A percentile compares a stretch with the other conserved stretches of the same genome.
phyloP scores from a whole-genome alignment of 495 filamentous ascomycete genomes.

The Zalerion maritima region DNA sequence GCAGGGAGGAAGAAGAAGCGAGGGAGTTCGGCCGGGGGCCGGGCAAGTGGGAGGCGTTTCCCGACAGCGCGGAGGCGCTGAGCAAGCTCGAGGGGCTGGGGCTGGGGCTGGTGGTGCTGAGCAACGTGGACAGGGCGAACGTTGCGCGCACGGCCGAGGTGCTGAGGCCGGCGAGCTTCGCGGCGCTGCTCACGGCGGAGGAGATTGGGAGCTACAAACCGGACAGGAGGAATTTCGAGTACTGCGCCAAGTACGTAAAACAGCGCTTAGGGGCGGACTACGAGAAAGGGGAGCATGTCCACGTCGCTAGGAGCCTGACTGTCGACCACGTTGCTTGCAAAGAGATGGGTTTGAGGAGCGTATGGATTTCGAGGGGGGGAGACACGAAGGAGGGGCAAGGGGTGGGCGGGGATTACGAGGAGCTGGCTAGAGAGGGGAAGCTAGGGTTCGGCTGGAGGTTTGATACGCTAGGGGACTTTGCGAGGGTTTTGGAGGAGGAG shows the following conservation, averaged over 20 bases:
- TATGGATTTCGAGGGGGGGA: conserved; percentile 54
- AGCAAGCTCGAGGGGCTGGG: conserved; percentile 31
- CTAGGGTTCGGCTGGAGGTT: conserved; percentile 36
- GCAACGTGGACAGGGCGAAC: conserved; percentile 53
- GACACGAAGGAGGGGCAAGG: conserved; percentile 28
- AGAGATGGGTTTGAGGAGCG: conserved; percentile 43
- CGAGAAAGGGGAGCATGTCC: conserved; percentile 40
- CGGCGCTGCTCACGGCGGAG: conserved; percentile 59
- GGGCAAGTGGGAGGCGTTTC: conserved; percentile 47
- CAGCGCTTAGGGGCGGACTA: conserved; percentile 39
- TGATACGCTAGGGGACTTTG: conserved; percentile 55
- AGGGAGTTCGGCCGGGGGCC: conserved; percentile 40
- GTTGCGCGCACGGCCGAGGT: conserved; percentile 38
- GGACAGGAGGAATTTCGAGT: conserved; percentile 47
- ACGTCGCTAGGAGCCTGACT: conserved; percentile 54
- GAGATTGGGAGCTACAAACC: conserved; percentile 70
- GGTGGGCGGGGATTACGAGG: conserved; percentile 23
- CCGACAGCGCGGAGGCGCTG: conserved; percentile 48
- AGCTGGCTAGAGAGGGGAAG: conserved; percentile 23
- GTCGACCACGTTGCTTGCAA: conserved; percentile 60
- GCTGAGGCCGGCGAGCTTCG: conserved; percentile 33
- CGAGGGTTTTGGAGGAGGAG: too few species aligned
- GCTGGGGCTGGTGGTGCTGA: conserved; percentile 58
- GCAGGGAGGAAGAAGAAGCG: too few species aligned
- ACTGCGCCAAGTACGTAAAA: conserved; percentile 40